A percentile compares a stretch with the other conserved stretches of the same genome.
Conservation (phyloP, 2,329 filamentous ascomycete genomes). For the Botrytis tulipae region DNA sequence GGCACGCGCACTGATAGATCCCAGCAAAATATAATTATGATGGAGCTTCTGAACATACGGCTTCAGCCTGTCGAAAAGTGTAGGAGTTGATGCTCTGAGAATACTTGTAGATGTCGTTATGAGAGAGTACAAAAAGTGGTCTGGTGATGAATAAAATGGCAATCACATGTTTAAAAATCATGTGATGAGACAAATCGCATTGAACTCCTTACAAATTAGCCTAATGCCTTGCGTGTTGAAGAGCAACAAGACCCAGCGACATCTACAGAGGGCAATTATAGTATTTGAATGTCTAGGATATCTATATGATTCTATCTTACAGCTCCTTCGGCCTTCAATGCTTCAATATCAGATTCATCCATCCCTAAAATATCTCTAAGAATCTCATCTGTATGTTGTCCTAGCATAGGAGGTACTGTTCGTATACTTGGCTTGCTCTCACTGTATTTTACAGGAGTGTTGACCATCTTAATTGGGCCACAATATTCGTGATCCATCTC, state of each 20-base stretch:
- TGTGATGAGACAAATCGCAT: slow-evolving; percentile 20
- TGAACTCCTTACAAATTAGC: not conserved
- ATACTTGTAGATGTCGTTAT: slow-evolving; percentile 6
- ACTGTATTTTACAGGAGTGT: slow-evolving; percentile 93
- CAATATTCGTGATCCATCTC: slow-evolving; percentile 81
- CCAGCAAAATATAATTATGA: not conserved
- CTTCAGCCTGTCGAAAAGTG: not conserved
- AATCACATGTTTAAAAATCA: slow-evolving; percentile 18
- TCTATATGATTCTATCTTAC: slow-evolving; percentile 47
- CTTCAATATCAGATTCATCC: slow-evolving; percentile 55
- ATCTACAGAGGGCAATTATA: not conserved
- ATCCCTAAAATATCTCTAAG: slow-evolving; percentile 63
- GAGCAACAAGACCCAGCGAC: not conserved
- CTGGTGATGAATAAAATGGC: slow-evolving; percentile 19
- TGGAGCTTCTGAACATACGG: not conserved
- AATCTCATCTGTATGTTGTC: slow-evolving; percentile 82
- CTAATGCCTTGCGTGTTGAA: not conserved
- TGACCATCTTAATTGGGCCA: slow-evolving; percentile 84
- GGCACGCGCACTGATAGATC: slow-evolving; percentile 18
- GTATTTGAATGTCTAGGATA: not conserved
- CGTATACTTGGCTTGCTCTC: slow-evolving; percentile 74
- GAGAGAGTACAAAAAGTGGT: slow-evolving; percentile 20
- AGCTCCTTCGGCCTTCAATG: slow-evolving; percentile 64
- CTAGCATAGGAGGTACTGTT: slow-evolving; percentile 77
- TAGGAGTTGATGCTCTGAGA: slow-evolving; percentile 11